phyloP scores from a whole-genome alignment of 768 basidiomycete species.

The Hygrocybe coccinea region DNA sequence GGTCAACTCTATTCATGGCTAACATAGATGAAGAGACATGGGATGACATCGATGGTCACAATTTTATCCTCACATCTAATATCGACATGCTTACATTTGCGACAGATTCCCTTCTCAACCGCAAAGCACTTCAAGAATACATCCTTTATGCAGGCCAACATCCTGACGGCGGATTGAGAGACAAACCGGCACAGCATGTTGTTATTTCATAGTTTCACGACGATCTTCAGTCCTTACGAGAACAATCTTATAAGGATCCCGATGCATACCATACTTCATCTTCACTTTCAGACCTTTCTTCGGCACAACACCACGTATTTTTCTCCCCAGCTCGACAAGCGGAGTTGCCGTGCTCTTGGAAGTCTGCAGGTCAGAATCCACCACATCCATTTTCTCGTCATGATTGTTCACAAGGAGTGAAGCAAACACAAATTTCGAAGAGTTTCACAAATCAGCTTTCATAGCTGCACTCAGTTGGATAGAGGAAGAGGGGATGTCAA shows the following conservation, averaged over 20 bases:
- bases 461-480: constrained; percentile 56
- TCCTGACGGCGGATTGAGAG: constrained; percentile 79
- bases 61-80: neutral
- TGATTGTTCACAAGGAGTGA: neutral
- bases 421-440: constrained; percentile 27
- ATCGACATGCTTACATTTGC: neutral
- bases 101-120: constrained; percentile 49
- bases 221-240: neutral
- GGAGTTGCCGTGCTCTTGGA: constrained; percentile 39
- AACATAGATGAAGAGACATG: constrained; percentile 42
- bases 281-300: constrained; percentile 84
- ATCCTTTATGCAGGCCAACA: constrained; percentile 83
- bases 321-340: constrained; percentile 39
- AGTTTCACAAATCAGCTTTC: constrained; percentile 39
- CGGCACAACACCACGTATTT: constrained; percentile 75
- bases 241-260: constrained; percentile 48
- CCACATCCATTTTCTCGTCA: neutral
- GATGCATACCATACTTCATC: constrained; percentile 95
- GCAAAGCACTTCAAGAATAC: constrained; percentile 78
- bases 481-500: constrained; percentile 57
- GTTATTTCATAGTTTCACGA: neutral
- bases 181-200: constrained; percentile 90
- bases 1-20: too few species aligned
- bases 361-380: constrained; percentile 4
- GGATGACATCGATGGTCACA: constrained; percentile 66